Conservation (phyloP, 179 eudicot genomes). For the Silene vulgaris region DNA sequence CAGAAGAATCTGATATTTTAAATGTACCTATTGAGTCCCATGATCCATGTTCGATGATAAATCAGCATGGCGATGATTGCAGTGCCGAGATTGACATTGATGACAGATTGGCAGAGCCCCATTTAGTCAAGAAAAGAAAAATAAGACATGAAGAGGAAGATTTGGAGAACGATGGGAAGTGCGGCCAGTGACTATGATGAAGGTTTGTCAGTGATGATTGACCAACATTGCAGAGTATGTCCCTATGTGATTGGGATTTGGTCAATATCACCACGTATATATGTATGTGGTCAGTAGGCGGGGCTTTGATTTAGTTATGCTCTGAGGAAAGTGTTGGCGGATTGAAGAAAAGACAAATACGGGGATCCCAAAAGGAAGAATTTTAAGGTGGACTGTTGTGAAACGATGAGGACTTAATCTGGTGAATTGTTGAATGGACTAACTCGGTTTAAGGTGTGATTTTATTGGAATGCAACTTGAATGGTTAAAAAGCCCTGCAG, state of each 20-base stretch:
- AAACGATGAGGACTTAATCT: not conserved
- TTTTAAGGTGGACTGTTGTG: not conserved
- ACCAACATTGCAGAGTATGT: not conserved
- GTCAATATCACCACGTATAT: not conserved
- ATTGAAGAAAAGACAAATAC: not conserved
- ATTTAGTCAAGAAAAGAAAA: constrained; percentile 26
- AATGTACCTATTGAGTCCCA: constrained; percentile 18
- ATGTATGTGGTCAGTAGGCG: not conserved
- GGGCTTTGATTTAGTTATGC: not conserved
- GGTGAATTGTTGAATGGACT: not conserved
- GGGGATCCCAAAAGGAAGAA: not conserved
- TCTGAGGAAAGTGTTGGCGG: not conserved
- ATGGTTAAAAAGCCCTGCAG: not conserved
- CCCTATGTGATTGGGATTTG: not conserved
- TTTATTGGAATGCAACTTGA: not conserved
- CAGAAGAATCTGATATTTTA: constrained; percentile 19
- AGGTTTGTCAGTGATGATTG: not conserved
- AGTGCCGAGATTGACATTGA: constrained; percentile 3
- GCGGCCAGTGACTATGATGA: not conserved
- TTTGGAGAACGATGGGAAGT: not conserved
- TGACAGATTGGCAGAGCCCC: constrained; percentile 16
- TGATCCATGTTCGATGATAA: constrained; percentile 18
- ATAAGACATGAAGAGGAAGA: constrained; percentile 10
- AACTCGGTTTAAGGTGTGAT: not conserved
- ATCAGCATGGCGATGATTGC: constrained; percentile 22